Conservation (phyloP, 352 stramenopile species). For the Globisporangium alternatum region DNA sequence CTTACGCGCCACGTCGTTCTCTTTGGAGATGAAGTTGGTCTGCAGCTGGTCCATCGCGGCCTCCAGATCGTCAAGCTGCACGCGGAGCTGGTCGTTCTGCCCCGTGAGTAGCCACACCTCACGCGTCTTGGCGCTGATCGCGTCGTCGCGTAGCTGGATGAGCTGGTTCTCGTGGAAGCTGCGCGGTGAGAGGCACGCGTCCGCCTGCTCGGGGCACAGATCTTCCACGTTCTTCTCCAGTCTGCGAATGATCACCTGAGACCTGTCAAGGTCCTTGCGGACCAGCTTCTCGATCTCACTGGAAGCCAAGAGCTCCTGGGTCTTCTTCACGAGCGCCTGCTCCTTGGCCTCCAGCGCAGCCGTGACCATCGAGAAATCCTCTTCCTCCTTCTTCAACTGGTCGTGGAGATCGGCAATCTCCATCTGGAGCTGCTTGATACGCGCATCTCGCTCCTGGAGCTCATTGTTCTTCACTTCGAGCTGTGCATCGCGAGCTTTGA, state of each 20-base stretch:
- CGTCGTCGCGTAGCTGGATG: constrained; percentile 70
- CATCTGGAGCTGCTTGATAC: constrained; percentile 19
- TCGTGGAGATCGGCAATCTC: constrained; percentile 38
- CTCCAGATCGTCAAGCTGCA: constrained; percentile 69
- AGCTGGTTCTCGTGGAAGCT: constrained; percentile 76
- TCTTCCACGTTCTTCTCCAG: constrained; percentile 50
- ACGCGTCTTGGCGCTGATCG: constrained; percentile 61
- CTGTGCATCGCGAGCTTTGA: constrained; percentile 27
- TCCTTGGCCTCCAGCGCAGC: constrained; percentile 52
- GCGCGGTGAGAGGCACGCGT: constrained; percentile 67
- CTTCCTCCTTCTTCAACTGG: constrained; percentile 60
- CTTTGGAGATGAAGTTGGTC: constrained; percentile 42
- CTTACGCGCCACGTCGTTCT: constrained; percentile 53
- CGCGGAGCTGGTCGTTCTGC: constrained; percentile 61
- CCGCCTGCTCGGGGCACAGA: constrained; percentile 34
- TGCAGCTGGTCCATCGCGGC: constrained; percentile 61
- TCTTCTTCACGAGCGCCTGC: constrained; percentile 34
- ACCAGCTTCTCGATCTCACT: constrained; percentile 36
- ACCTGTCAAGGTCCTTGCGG: constrained; percentile 40
- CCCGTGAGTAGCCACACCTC: constrained; percentile 70
- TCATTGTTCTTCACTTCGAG: constrained; percentile 11
- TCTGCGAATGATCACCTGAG: constrained; percentile 32
- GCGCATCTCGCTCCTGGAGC: constrained; percentile 17
- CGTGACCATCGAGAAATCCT: constrained; percentile 64
- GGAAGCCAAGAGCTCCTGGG: constrained; percentile 26